A percentile compares a stretch with the other conserved stretches of the same genome.
These are phyloP conservation scores for Scolecobasidium constrictum DNA, from an alignment of 2,329 filamentous ascomycete species.

Conservation along the genomic window DNA sequence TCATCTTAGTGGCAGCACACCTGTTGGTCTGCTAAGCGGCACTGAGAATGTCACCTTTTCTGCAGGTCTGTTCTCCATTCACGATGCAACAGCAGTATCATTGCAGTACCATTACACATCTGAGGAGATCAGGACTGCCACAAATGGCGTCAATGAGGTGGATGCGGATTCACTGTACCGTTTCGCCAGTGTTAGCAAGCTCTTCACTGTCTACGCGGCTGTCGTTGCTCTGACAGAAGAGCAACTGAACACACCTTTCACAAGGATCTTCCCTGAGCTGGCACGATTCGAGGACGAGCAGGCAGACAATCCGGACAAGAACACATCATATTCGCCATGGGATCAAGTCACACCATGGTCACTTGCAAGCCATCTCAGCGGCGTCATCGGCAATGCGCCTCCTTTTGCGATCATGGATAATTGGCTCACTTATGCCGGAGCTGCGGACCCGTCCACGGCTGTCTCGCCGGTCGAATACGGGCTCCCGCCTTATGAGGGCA, in stretches of 20 bases:
- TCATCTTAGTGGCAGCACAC: constrained; percentile 12
- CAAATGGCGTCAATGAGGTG: constrained; percentile 24
- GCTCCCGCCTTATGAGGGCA: no score
- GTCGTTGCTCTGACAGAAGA: constrained; percentile 22
- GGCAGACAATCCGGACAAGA: constrained; percentile 5
- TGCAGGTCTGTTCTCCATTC: constrained; percentile 27
- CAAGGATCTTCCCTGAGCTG: constrained; percentile 21
- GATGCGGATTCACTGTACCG: constrained; percentile 33
- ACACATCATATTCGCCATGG: constrained; percentile 19
- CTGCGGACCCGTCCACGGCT: no score
- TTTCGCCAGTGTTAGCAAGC: constrained; percentile 30
- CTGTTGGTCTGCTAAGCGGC: constrained; percentile 3
- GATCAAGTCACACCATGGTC: constrained; percentile 23
- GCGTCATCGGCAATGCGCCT: constrained; percentile 16
- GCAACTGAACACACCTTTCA: constrained; percentile 25
- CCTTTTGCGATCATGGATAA: no score
- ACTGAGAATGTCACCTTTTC: constrained; percentile 29
- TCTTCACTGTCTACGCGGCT: constrained; percentile 28
- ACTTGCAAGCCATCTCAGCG: constrained; percentile 22
- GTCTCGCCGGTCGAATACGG: no score
- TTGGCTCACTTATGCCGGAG: no score
- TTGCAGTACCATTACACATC: constrained; percentile 27
- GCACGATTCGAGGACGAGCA: no score
- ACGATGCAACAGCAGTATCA: constrained; percentile 20
- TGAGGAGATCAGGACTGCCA: constrained; percentile 20